Percentiles rank a stretch among this genome's conserved stretches.
phyloP scores from a whole-genome alignment of 2,329 filamentous ascomycete species.

The Lasiodiplodia theobromae region DNA sequence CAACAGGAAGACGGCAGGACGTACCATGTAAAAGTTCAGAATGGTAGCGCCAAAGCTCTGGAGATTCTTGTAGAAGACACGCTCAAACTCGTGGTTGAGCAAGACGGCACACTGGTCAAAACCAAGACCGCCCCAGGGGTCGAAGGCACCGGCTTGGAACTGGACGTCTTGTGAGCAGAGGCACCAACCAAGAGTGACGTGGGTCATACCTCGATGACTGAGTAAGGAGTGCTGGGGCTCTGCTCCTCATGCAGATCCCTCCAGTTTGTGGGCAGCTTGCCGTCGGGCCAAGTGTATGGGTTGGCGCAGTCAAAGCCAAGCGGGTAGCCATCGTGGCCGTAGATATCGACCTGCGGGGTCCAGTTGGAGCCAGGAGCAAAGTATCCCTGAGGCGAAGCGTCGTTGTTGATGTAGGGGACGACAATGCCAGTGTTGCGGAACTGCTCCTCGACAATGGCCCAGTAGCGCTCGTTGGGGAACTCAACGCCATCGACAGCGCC shows the following conservation, averaged over 20 bases:
- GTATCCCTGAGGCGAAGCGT: constrained; percentile 66
- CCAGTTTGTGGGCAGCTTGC: constrained; percentile 64
- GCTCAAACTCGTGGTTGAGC: constrained; percentile 75
- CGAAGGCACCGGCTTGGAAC: constrained; percentile 76
- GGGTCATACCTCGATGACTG: constrained; percentile 62
- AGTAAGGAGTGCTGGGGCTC: constrained; percentile 71
- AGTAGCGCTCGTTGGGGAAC: constrained; percentile 73
- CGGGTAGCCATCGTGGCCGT: constrained; percentile 71
- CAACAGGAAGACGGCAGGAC: constrained; percentile 11
- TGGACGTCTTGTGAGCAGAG: constrained; percentile 38
- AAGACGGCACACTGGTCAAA: constrained; percentile 72
- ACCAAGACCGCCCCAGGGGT: constrained; percentile 76
- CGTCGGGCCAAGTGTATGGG: constrained; percentile 66
- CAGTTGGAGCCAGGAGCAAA: constrained; percentile 66
- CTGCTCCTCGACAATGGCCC: constrained; percentile 74
- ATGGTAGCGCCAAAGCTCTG: constrained; percentile 71
- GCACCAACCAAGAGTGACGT: constrained; percentile 18
- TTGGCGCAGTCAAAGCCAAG: constrained; percentile 67
- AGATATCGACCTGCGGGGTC: constrained; percentile 65
- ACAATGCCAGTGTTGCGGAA: constrained; percentile 72
- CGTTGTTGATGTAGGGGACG: constrained; percentile 78
- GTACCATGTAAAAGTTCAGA: constrained; percentile 77
- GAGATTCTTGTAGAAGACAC: constrained; percentile 82
- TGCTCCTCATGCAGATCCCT: constrained; percentile 62
- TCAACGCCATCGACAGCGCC: constrained; percentile 55